phyloP scores from a whole-genome alignment of 2,329 filamentous ascomycete genomes.

The Sphaerostilbella broomeana region DNA sequence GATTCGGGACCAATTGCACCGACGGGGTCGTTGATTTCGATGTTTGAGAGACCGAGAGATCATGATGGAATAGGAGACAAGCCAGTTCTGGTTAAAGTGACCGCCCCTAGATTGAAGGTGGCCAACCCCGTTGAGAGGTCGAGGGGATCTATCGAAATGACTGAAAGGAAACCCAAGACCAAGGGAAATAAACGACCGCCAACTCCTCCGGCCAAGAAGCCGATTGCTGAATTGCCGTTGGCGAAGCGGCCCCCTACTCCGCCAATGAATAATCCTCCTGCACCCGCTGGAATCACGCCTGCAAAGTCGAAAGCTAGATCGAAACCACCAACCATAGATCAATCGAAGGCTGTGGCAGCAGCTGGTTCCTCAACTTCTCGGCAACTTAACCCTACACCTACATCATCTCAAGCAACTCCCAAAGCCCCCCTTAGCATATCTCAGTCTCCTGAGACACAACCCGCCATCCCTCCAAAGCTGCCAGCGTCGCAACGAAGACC shows the following conservation, averaged over 20 bases:
- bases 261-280: too few species aligned
- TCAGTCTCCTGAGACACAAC: not conserved
- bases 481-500: slow-evolving; percentile 1
- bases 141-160: too few species aligned
- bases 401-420: not conserved
- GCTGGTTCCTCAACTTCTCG: not conserved
- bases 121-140: too few species aligned
- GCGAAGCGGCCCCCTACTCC: too few species aligned
- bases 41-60: slow-evolving; percentile 54
- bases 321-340: slow-evolving; percentile 9
- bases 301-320: slow-evolving; percentile 24
- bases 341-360: slow-evolving; percentile 12
- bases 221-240: too few species aligned
- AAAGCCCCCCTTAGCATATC: not conserved
- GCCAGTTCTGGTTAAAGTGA: not conserved
- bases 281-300: too few species aligned
- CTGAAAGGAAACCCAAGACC: not conserved
- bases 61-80: not conserved
- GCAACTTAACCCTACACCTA: slow-evolving; percentile 1
- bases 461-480: not conserved
- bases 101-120: too few species aligned
- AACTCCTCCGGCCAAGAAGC: not conserved
- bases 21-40: slow-evolving; percentile 57
- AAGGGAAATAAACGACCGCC: slow-evolving; percentile 2
- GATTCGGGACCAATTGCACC: slow-evolving; percentile 54